phyloP scores from a whole-genome alignment of 2,329 filamentous ascomycete genomes.

The Fusarium cicatricum region DNA sequence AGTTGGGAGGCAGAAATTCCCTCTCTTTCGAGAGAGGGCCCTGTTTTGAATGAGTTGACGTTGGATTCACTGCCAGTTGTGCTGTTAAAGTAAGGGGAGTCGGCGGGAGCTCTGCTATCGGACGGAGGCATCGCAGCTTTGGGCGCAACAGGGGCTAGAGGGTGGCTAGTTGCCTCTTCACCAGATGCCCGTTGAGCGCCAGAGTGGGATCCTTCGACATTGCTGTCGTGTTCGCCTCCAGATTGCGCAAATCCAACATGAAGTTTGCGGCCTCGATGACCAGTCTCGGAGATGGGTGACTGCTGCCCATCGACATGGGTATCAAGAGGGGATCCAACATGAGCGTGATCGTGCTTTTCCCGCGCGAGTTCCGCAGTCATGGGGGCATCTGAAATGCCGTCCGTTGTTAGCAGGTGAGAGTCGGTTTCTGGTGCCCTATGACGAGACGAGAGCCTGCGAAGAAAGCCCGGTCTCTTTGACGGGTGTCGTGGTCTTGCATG shows the following conservation, averaged over 20 bases:
- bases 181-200: background rate
- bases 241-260: conserved; percentile 65
- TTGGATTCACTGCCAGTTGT: conserved; percentile 34
- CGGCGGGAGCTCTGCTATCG: background rate
- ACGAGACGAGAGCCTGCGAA: conserved; percentile 58
- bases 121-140: background rate
- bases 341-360: conserved; percentile 48
- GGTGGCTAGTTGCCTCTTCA: background rate
- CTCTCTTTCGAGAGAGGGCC: conserved; percentile 53
- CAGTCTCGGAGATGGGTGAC: background rate
- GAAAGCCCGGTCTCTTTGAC: conserved; percentile 54
- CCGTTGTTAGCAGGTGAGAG: conserved; percentile 5
- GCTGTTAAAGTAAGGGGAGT: conserved; percentile 8
- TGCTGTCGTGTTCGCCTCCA: background rate
- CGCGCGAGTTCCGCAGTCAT: conserved; percentile 23
- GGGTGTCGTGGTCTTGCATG: conserved; percentile 43
- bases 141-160: conserved; percentile 3
- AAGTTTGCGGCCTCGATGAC: conserved; percentile 45
- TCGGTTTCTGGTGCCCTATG: conserved; percentile 33
- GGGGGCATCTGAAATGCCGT: conserved; percentile 6
- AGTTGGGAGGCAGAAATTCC: conserved; percentile 50
- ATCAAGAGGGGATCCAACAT: conserved; percentile 61
- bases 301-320: conserved; percentile 9
- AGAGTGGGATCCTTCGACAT: background rate
- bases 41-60: conserved; percentile 37